A percentile compares a stretch with the other conserved stretches of the same genome.
These are phyloP conservation scores for Aspergillus arachidicola DNA, from an alignment of 2,329 filamentous ascomycete species.

Conservation along the genomic window DNA sequence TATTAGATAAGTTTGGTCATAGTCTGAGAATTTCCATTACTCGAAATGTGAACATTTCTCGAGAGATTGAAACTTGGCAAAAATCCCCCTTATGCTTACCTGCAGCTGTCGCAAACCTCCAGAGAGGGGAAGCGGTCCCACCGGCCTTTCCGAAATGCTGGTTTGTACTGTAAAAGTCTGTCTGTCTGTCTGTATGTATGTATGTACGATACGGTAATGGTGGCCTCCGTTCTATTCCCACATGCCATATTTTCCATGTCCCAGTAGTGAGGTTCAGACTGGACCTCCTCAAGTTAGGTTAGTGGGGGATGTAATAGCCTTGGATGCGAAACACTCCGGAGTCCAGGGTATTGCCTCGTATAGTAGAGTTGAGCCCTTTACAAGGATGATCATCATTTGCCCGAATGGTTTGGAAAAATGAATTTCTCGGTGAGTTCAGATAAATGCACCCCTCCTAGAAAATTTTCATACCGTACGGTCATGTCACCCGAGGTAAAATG, in stretches of 20 bases:
- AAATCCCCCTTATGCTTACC: conserved; percentile 1
- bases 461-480: conserved; percentile 9
- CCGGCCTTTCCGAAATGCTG: conserved; percentile 20
- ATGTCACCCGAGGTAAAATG: conserved; percentile 5
- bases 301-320: neutral
- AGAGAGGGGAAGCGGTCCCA: conserved; percentile 18
- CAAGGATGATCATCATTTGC: neutral
- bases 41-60: neutral
- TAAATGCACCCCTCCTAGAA: conserved; percentile 4
- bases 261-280: neutral
- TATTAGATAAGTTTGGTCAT: neutral
- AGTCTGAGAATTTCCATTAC: neutral
- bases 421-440: conserved; percentile 5
- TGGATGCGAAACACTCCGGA: neutral
- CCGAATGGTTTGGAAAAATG: neutral
- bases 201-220: conserved; percentile 7
- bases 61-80: neutral
- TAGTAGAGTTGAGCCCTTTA: conserved; percentile 1
- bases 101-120: conserved; percentile 20
- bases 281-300: neutral
- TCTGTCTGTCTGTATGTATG: neutral
- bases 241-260: neutral
- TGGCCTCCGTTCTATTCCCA: neutral
- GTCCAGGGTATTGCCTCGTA: neutral
- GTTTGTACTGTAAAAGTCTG: neutral